phyloP scores from a whole-genome alignment of 768 basidiomycete genomes.

The Hydnomerulius pinastri region DNA sequence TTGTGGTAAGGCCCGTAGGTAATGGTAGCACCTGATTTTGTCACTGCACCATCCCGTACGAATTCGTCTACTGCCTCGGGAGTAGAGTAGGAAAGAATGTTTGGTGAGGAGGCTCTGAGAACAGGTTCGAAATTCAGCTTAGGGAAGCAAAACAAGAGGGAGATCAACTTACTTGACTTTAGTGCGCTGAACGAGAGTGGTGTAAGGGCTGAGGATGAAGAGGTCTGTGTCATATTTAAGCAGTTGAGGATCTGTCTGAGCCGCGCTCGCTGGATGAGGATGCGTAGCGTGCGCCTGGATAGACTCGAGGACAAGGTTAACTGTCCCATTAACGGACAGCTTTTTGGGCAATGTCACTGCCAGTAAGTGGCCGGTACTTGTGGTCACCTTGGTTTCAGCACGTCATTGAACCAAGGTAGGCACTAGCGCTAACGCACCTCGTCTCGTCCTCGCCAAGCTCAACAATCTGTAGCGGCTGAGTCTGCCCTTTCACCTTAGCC shows the following conservation, averaged over 20 bases:
- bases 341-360: slow-evolving; percentile 65
- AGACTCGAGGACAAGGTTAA: slow-evolving; percentile 79
- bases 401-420: slow-evolving; percentile 7
- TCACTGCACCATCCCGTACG: slow-evolving; percentile 57
- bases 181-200: slow-evolving; percentile 77
- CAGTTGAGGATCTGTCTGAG: slow-evolving; percentile 76
- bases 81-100: slow-evolving; percentile 70
- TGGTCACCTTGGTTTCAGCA: slow-evolving; percentile 30
- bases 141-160: neutral
- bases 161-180: slow-evolving; percentile 72
- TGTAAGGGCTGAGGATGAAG: slow-evolving; percentile 84
- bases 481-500: slow-evolving; percentile 75
- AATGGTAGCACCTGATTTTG: slow-evolving; percentile 76
- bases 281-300: slow-evolving; percentile 76
- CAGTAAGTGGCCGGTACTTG: slow-evolving; percentile 50
- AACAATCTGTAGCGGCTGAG: slow-evolving; percentile 49
- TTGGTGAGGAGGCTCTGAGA: slow-evolving; percentile 66
- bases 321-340: slow-evolving; percentile 56
- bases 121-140: slow-evolving; percentile 7
- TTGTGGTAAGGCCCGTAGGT: slow-evolving; percentile 89
- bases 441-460: slow-evolving; percentile 49
- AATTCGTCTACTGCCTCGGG: slow-evolving; percentile 63
- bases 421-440: slow-evolving; percentile 45
- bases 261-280: slow-evolving; percentile 73
- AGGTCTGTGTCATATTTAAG: slow-evolving; percentile 77